Percentiles rank a stretch among this genome's conserved stretches.
Evolutionary conservation across 2,329 filamentous ascomycete species (phyloP).

Genomic region (Fusarium sp.): DNA sequence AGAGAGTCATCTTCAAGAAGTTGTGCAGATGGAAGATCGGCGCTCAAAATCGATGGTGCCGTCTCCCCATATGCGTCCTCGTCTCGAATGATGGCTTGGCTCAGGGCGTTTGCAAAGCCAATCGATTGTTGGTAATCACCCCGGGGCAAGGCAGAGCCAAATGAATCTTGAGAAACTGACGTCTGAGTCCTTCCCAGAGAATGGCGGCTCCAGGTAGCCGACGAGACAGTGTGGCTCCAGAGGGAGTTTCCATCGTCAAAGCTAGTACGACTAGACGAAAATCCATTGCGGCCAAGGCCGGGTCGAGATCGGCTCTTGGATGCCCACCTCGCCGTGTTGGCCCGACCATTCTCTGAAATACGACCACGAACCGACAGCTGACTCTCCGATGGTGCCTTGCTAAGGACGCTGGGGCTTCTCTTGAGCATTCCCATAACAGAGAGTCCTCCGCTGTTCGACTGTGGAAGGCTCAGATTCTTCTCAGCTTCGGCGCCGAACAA

Average conservation of each 20-base stretch:
- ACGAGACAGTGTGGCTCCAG: conserved; percentile 86
- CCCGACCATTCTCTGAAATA: conserved; percentile 66
- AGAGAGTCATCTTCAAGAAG: conserved; percentile 93
- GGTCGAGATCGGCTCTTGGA: conserved; percentile 88
- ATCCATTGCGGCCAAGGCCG: conserved; percentile 77
- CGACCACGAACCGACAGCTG: conserved; percentile 77
- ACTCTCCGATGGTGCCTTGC: conserved; percentile 90
- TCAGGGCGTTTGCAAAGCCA: conserved; percentile 95
- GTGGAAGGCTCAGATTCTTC: conserved; percentile 48
- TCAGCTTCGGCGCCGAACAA: conserved; percentile 77
- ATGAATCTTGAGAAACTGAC: conserved; percentile 91
- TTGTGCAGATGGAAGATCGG: conserved; percentile 68
- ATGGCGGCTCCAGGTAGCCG: conserved; percentile 96
- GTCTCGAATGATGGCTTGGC: conserved; percentile 95
- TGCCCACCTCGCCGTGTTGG: conserved; percentile 76
- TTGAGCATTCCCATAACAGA: conserved; percentile 83
- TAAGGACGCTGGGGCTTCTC: conserved; percentile 88
- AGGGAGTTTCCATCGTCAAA: conserved; percentile 90
- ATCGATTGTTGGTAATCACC: conserved; percentile 95
- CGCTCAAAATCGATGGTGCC: conserved; percentile 64
- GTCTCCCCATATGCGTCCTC: conserved; percentile 70
- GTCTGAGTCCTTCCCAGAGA: conserved; percentile 91
- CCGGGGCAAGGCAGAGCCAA: conserved; percentile 79
- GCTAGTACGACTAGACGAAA: conserved; percentile 92
- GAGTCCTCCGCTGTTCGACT: conserved; percentile 71